phyloP scores from a whole-genome alignment of 75 land plant species.

The Ceratopteris richardii region DNA sequence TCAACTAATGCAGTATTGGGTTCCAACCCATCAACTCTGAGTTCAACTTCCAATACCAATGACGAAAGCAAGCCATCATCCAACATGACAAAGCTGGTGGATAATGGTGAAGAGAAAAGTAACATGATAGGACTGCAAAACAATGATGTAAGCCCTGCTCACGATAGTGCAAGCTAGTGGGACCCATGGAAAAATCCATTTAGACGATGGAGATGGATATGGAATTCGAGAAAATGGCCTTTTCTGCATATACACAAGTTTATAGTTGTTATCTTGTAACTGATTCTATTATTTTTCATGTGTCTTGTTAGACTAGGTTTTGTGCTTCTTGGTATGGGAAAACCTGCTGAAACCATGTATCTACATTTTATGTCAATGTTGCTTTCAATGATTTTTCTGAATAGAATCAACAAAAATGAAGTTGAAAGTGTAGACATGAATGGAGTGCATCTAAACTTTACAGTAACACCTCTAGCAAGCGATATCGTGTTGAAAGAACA shows the following conservation, averaged over 20 bases:
- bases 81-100: too few relatives aligned
- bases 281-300: slow-evolving; percentile 71
- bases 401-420: slow-evolving; percentile 54
- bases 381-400: slow-evolving; percentile 87
- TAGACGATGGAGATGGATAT: slow-evolving; percentile 40
- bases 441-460: slow-evolving; percentile 83
- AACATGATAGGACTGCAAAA: too few relatives aligned
- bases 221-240: slow-evolving; percentile 56
- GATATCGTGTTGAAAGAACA: not conserved
- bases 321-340: slow-evolving; percentile 58
- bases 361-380: slow-evolving; percentile 61
- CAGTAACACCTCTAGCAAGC: slow-evolving; percentile 31
- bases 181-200: too few relatives aligned
- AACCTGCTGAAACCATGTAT: slow-evolving; percentile 19
- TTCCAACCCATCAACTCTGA: too few relatives aligned
- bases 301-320: slow-evolving; percentile 70
- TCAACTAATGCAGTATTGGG: too few relatives aligned
- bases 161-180: too few relatives aligned
- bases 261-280: slow-evolving; percentile 56
- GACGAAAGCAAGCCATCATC: too few relatives aligned
- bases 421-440: slow-evolving; percentile 91
- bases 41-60: too few relatives aligned
- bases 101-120: too few relatives aligned
- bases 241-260: slow-evolving; percentile 68
- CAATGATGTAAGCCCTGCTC: too few relatives aligned